Base-by-base conservation (phyloP, 2,329 filamentous ascomycete genomes). In the Exophiala sp. region DNA sequence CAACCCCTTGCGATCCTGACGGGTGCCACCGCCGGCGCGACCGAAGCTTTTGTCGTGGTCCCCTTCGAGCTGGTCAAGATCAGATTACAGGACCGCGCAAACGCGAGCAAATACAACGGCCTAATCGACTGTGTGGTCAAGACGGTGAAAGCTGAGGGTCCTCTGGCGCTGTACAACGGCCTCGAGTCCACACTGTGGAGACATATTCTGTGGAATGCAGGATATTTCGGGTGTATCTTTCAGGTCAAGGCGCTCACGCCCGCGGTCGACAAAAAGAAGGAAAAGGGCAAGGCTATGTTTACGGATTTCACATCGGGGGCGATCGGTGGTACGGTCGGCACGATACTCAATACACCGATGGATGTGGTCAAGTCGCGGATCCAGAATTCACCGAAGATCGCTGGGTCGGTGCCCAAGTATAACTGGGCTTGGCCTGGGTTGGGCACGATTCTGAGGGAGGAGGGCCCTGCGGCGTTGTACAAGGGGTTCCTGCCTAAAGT, bases 31-130 rank as follows among this genome's bases (percentile, higher is more conserved):
- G 94, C 94, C 56, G 94, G 94, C 71, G 94, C 92, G 34, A 97
- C 92, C 54, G 94, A 99, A 75, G 81, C 92, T 48, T 94, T 99
- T 70, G 91, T 97, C 63, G 94, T 99, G 57, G 94, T 99, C 32
- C 94, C 94, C 47, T 99, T 99, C 72, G 94, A 96, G 79, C 84
- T 96, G 55, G 87, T 99, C 80, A 99, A 99, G 83, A 99, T 99
- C 70, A 87, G 94, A 63, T 82, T 99, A 43, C 94, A 99, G 73
- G 94, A 99, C 78, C 91, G 89, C 75, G 90, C 92, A 12, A 94
- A 91, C 47, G 90, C 92, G 39, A 84, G 88, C 69, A 95, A 79
- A 61, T 81, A 81, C 67, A 80, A 76, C 58, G 77, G 77, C 47
- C 75, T 78, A 68, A 62, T 74, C 8, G 76, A 79, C 51, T 79